Evolutionary conservation across 1,284 basidiomycete species (phyloP).

Genomic region (Moesziomyces sp.): DNA sequence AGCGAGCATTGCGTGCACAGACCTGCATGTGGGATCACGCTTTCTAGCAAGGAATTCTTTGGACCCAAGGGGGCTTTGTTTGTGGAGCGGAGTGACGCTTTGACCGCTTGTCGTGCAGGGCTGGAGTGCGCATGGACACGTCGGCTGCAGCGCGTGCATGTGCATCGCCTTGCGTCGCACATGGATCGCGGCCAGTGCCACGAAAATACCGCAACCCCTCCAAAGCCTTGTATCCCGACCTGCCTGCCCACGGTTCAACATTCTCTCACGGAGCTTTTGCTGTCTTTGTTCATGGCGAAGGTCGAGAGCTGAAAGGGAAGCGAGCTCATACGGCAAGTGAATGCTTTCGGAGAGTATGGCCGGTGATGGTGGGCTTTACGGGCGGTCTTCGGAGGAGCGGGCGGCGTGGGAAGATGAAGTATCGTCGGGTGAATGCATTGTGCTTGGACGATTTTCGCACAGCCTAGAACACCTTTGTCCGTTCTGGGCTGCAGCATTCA

Average conservation of each 20-base stretch:
- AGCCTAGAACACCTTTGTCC: not conserved
- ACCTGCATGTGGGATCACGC: no score
- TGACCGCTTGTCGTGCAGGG: not conserved
- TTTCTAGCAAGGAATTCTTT: no score
- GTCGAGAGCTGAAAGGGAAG: no score
- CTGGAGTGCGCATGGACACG: not conserved
- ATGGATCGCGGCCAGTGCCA: not conserved
- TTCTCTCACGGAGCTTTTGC: no score
- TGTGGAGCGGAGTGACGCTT: not conserved
- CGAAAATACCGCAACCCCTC: not conserved
- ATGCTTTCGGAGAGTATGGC: not conserved
- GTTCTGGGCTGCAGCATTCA: not conserved
- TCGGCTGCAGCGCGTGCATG: not conserved
- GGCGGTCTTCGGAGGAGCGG: not conserved
- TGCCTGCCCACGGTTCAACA: no score
- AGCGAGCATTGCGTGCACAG: not conserved
- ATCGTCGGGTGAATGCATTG: not conserved
- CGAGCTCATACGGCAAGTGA: not conserved
- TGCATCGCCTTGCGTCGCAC: slow-evolving; percentile 21
- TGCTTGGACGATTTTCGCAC: not conserved
- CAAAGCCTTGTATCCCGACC: not conserved
- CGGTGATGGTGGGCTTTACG: not conserved
- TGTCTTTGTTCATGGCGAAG: no score
- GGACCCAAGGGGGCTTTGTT: no score
- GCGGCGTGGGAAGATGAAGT: not conserved